A percentile compares a stretch with the other conserved stretches of the same genome.
Conservation (phyloP, 257 asterid genomes). For the Agastache rugosa region DNA sequence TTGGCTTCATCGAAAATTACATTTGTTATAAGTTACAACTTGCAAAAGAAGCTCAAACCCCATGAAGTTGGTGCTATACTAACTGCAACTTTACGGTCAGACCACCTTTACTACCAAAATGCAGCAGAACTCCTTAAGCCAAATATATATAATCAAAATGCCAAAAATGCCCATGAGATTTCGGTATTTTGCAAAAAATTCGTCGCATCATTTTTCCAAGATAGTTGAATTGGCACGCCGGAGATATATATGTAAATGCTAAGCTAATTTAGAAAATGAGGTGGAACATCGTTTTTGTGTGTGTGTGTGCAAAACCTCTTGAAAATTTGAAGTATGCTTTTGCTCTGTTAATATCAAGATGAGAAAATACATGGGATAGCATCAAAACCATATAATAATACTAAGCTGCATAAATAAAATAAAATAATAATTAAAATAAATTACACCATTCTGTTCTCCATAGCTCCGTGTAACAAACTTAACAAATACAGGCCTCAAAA, state of each 20-base stretch:
- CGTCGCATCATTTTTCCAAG: not conserved
- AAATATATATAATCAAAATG: too few relatives aligned
- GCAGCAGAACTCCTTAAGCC: not conserved
- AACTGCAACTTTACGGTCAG: not conserved
- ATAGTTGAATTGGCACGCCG: not conserved
- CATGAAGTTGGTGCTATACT: too few relatives aligned
- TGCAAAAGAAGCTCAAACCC: too few relatives aligned
- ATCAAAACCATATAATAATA: not conserved
- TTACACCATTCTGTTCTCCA: conserved; percentile 31
- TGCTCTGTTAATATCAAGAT: too few relatives aligned
- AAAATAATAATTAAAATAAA: conserved; percentile 33
- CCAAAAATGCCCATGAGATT: not conserved
- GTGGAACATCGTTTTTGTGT: too few relatives aligned
- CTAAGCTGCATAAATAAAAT: conserved; percentile 44
- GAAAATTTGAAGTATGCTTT: not conserved
- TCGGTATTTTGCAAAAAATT: not conserved
- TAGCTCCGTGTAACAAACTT: conserved; percentile 24
- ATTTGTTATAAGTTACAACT: too few relatives aligned
- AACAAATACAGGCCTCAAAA: conserved; percentile 45
- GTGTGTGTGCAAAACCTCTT: not conserved
- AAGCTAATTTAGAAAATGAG: too few relatives aligned
- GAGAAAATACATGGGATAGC: not conserved
- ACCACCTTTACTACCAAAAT: not conserved
- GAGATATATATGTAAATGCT: not conserved
- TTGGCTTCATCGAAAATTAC: not conserved